Evolutionary conservation across 2,329 filamentous ascomycete genomes (phyloP), one percentile per base, ranked within the genome.

Genomic region (Hirsutella minnesotensis): DNA sequence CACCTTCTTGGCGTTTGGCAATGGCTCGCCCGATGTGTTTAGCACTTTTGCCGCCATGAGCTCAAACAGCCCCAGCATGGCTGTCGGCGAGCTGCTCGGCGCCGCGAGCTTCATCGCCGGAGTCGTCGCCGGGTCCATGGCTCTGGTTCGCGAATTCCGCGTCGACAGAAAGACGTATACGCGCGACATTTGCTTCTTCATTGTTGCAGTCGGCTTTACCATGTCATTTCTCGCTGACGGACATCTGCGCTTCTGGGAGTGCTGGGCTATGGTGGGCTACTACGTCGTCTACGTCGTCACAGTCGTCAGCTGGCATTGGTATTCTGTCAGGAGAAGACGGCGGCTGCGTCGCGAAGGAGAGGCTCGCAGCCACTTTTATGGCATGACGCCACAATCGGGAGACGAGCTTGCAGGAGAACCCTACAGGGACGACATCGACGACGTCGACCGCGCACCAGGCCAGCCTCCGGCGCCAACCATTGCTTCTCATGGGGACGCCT

Each of bases 1-100:
- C 22, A 98, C 92, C 0, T 94, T 98, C 55, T 68, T 98, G 41
- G 92, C 92, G 9, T 94, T 98, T 63, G 92, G 92, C 50, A 98
- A 98, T 68, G 92, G 92, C 41, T 96, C 90, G 47, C 92, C 92
- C 2, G 92, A 98, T 63, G 89, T 98, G 38, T 98, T 98, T 63
- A 95, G 89, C 51, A 98, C 92, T 2, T 96, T 98, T 65, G 92
- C 92, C 15, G 94, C 92, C 52, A 96, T 98, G 87, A 82, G 81
- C 56, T 95, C 89, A 20, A 87, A 96, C 57, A 95, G 89, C 59
- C 90, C 90, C n/a, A 94, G 89, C 66, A 77, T 98, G 71, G 92
- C 92, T 1, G 80, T 98, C 34, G 92, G 92, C 38, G 92, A 98
- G 66, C 72, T 98, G 40, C 87, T 98, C 42, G 92, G 92, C 29